These are phyloP conservation scores for Pythium scleroteichum DNA, from an alignment of 352 stramenopile species.

Conservation along the genomic window DNA sequence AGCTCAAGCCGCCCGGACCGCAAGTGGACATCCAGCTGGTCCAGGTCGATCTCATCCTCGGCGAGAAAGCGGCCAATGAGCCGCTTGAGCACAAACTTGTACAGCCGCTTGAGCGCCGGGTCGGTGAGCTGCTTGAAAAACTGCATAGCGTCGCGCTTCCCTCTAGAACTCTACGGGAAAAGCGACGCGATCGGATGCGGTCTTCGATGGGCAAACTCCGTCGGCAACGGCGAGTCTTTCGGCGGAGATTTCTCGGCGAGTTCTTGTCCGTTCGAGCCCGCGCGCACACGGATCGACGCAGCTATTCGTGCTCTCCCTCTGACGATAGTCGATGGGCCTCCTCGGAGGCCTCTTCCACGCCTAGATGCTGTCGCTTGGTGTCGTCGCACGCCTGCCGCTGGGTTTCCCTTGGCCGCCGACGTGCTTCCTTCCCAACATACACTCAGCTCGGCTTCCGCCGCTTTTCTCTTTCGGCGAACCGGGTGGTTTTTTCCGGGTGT, in stretches of 20 bases:
- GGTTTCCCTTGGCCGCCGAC: constrained; percentile 7
- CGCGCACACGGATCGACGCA: constrained; percentile 6
- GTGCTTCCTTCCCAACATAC: constrained; percentile 19
- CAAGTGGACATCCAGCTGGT: constrained; percentile 86
- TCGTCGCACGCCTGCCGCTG: constrained; percentile 1
- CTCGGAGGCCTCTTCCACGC: background rate
- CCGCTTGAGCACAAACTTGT: constrained; percentile 91
- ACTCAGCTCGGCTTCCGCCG: background rate
- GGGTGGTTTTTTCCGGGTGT: constrained; percentile 26
- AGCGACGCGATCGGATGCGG: background rate
- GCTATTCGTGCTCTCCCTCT: background rate
- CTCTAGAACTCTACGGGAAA: constrained; percentile 18
- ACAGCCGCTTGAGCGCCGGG: constrained; percentile 87
- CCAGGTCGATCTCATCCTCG: constrained; percentile 79
- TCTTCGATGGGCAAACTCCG: too few species aligned
- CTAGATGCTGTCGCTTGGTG: background rate
- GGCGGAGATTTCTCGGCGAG: background rate
- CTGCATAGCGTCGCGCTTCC: constrained; percentile 44
- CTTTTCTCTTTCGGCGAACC: constrained; percentile 23
- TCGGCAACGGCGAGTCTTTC: too few species aligned
- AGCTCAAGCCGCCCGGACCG: constrained; percentile 75
- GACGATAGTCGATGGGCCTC: background rate
- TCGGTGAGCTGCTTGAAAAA: constrained; percentile 90
- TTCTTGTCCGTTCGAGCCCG: constrained; percentile 10
- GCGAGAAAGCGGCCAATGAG: constrained; percentile 87